Base-by-base conservation (phyloP, 2,329 filamentous ascomycete species). In the Sarocladium strictum region DNA sequence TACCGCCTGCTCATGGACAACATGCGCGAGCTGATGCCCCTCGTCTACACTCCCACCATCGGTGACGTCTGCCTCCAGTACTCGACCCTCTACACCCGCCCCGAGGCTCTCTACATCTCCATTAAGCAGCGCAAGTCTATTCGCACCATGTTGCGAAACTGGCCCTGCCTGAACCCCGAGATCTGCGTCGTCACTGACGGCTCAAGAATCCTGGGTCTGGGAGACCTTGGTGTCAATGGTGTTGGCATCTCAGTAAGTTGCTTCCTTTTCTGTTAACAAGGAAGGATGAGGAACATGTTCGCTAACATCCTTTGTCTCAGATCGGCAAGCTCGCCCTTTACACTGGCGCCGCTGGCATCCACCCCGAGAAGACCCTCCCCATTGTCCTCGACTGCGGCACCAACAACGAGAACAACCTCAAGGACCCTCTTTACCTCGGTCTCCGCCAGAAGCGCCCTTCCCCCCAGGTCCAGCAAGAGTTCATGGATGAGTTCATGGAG, bases 111-210 rank as follows among this genome's bases (percentile, higher is more conserved):
- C 72, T 99, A 97, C 76, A 89, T 99, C 60, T 97, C 92, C 58
- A 97, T 90, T 73, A 89, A 90, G 73, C 93, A 99, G 77, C 86
- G 89, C 60, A 94, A 92, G 67, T 90, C 93, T 58, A 89, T 97
- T 60, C 84, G 85, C 64, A 86, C 88, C 45, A 92, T 97, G 69
- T 85, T 97, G 61, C 79, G 85, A 67, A 97, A 97, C 73, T 99
- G 94, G 94, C 91, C 90, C 26, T 87, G 94, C 70, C 74, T 80
- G 60, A 84, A 90, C 60, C 93, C 96, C 29, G 90, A 97, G 71
- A 99, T 99, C 67, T 96, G 91, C 66, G 92, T 96, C 68, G 86
- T 99, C 63, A 97, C 94, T 15, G 94, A 99, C 69, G 94, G 94
- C 58, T 97, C 92, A 50, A 87, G 94, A 61, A 97, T 85, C 70